These are phyloP conservation scores for Aspergillus vadensis DNA, from an alignment of 2,329 filamentous ascomycete genomes.

Conservation along the genomic window DNA sequence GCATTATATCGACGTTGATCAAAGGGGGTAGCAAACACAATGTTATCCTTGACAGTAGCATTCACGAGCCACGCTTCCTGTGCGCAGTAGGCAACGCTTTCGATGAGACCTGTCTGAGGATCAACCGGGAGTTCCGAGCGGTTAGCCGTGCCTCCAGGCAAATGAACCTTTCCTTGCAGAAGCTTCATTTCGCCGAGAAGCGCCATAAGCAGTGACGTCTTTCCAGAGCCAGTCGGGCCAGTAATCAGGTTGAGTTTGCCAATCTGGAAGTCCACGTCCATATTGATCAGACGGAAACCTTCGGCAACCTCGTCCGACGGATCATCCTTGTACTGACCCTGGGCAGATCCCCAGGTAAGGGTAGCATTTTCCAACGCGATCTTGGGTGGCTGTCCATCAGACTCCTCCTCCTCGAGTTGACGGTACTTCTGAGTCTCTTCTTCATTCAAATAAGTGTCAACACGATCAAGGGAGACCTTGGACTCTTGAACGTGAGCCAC, in stretches of 20 bases:
- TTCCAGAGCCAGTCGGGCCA: slow-evolving; percentile 90
- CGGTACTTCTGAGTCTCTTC: slow-evolving; percentile 95
- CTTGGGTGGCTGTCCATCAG: slow-evolving; percentile 68
- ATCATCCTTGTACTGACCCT: slow-evolving; percentile 56
- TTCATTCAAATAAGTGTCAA: slow-evolving; percentile 89
- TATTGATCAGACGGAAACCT: slow-evolving; percentile 78
- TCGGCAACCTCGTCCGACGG: slow-evolving; percentile 66
- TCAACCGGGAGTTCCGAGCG: slow-evolving; percentile 82
- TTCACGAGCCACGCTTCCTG: slow-evolving; percentile 98
- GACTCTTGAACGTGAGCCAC: slow-evolving; percentile 96
- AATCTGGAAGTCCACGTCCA: slow-evolving; percentile 79
- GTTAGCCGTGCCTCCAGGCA: slow-evolving; percentile 76
- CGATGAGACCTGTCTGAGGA: slow-evolving; percentile 80
- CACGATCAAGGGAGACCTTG: slow-evolving; percentile 93
- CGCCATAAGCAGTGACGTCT: slow-evolving; percentile 94
- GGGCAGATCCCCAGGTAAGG: slow-evolving; percentile 79
- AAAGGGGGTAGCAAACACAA: slow-evolving; percentile 80
- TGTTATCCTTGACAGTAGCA: slow-evolving; percentile 93
- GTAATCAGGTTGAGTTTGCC: slow-evolving; percentile 90
- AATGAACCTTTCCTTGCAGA: slow-evolving; percentile 74
- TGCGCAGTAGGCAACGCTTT: slow-evolving; percentile 93
- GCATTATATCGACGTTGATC: slow-evolving; percentile 82
- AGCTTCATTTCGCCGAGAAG: slow-evolving; percentile 94
- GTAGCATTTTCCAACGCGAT: slow-evolving; percentile 86
- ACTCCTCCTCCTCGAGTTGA: slow-evolving; percentile 73